A percentile compares a stretch with the other conserved stretches of the same genome.
Conservation (phyloP, 1,139 yeast species). For the Magnusiomyces magnusii region DNA sequence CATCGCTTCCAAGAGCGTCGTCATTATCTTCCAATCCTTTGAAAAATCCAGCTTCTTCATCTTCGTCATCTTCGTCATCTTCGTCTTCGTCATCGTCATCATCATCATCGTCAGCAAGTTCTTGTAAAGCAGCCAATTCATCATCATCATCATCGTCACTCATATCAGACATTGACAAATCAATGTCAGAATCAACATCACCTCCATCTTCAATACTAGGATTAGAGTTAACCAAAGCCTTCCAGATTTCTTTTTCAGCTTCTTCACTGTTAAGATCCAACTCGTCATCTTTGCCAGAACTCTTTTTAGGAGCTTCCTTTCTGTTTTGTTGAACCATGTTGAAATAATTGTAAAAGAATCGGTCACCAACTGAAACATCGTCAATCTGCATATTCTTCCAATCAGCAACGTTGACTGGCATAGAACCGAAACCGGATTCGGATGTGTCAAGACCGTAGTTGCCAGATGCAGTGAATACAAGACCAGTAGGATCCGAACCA, state of each 20-base stretch:
- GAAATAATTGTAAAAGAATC: slow-evolving; percentile 85
- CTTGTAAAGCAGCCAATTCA: slow-evolving; percentile 26
- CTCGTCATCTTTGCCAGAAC: slow-evolving; percentile 25
- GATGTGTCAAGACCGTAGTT: slow-evolving; percentile 15
- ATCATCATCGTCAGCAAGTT: slow-evolving; percentile 27
- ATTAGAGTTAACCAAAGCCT: slow-evolving; percentile 74
- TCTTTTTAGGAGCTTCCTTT: slow-evolving; percentile 27
- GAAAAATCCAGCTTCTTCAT: slow-evolving; percentile 20
- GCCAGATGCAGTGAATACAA: slow-evolving; percentile 42
- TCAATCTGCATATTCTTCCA: slow-evolving; percentile 64
- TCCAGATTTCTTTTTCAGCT: slow-evolving; percentile 80
- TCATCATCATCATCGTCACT: slow-evolving; percentile 37
- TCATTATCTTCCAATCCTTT: slow-evolving; percentile 30
- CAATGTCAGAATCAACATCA: slow-evolving; percentile 37
- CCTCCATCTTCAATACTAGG: slow-evolving; percentile 58
- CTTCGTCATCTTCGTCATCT: slow-evolving; percentile 26
- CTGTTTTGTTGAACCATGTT: slow-evolving; percentile 47
- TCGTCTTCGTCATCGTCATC: slow-evolving; percentile 32
- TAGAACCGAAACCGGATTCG: slow-evolving; percentile 27
- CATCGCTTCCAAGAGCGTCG: slow-evolving; percentile 28
- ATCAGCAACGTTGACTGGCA: slow-evolving; percentile 74
- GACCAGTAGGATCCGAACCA: slow-evolving; percentile 70
- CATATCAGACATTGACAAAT: slow-evolving; percentile 20
- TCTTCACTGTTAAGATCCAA: slow-evolving; percentile 37
- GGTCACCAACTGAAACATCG: slow-evolving; percentile 78